These are phyloP conservation scores for Lumnitzera racemosa DNA, from an alignment of 345 rosid genomes.

Conservation along the genomic window DNA sequence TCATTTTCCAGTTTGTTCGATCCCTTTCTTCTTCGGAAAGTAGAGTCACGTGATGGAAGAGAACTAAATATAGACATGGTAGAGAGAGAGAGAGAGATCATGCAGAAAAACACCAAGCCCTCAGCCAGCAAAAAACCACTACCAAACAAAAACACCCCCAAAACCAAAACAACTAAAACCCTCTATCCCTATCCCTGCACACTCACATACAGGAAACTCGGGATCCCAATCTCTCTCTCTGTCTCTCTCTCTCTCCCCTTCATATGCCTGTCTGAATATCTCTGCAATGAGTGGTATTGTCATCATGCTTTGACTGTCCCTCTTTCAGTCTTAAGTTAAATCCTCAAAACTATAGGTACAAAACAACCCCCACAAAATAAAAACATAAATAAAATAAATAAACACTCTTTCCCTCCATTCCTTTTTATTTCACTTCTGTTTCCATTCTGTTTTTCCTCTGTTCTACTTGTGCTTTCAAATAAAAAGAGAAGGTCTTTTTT, in stretches of 20 bases:
- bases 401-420: constrained; percentile 4
- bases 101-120: background rate
- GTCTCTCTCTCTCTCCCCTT: background rate
- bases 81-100: constrained; percentile 16
- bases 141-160: background rate
- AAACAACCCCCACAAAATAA: background rate
- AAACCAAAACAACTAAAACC: background rate
- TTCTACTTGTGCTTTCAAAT: constrained; percentile 7
- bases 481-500: constrained; percentile 8
- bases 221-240: background rate
- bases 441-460: constrained; percentile 13
- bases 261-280: constrained; percentile 5
- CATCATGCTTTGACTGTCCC: constrained; percentile 1
- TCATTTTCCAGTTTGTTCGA: background rate
- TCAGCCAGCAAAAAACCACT: no score
- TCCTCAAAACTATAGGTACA: no score
- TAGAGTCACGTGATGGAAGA: no score
- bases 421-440: constrained; percentile 27
- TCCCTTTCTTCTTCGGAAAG: no score
- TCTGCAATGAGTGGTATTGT: constrained; percentile 10
- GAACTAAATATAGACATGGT: constrained; percentile 2
- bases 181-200: constrained; percentile 10
- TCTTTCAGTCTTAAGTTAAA: no score
- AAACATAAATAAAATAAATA: background rate
- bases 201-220: constrained; percentile 1